Evolutionary conservation across 306 rosid species (phyloP).

Genomic region (Castanea sativa): DNA sequence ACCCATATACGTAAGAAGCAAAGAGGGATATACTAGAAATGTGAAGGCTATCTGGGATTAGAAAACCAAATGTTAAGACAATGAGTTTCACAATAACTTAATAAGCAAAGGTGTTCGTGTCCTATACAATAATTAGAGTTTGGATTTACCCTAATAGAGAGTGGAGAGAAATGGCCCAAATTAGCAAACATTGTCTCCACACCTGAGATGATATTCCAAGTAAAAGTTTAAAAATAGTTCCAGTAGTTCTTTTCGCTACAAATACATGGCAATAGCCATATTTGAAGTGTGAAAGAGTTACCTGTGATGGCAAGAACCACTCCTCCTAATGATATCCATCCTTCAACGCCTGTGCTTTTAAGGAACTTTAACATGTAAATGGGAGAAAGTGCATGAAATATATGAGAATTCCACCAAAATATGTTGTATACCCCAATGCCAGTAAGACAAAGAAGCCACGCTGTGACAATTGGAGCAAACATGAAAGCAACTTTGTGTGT

Average conservation of each 20-base stretch:
- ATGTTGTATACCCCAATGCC: conserved; percentile 65
- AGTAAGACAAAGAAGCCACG: conserved; percentile 66
- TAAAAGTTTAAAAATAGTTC: conserved; percentile 26
- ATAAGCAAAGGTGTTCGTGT: background rate
- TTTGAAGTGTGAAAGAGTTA: conserved; percentile 25
- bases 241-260: conserved; percentile 16
- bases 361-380: conserved; percentile 60
- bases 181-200: conserved; percentile 90
- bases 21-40: conserved; percentile 60
- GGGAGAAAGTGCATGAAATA: conserved; percentile 61
- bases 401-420: conserved; percentile 55
- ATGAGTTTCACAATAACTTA: background rate
- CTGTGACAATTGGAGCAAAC: conserved; percentile 66
- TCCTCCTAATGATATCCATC: conserved; percentile 69
- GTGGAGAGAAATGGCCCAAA: conserved; percentile 80
- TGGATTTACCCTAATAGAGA: conserved; percentile 69
- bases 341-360: conserved; percentile 46
- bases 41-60: conserved; percentile 73
- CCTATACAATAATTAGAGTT: background rate
- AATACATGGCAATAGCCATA: conserved; percentile 21
- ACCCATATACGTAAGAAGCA: conserved; percentile 72
- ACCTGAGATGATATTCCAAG: conserved; percentile 50
- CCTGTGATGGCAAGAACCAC: conserved; percentile 74
- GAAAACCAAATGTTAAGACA: conserved; percentile 10
- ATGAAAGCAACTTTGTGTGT: conserved; percentile 73